phyloP scores from a whole-genome alignment of 148 eudicot species.

The Bassia scoparia region DNA sequence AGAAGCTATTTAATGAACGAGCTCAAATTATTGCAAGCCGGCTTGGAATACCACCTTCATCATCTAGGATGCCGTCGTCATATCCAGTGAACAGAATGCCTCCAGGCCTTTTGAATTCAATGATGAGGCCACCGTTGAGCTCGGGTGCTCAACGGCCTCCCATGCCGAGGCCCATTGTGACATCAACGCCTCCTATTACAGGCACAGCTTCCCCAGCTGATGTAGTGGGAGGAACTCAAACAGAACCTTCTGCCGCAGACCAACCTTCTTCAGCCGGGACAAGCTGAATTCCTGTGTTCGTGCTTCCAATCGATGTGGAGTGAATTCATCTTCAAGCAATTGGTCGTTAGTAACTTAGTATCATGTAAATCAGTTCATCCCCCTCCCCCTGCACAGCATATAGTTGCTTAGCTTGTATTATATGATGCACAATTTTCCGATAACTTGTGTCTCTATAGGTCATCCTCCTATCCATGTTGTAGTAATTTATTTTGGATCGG shows the following conservation, averaged over 20 bases:
- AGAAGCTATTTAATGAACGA: conserved; percentile 77
- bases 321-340: not conserved
- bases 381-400: not conserved
- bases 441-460: not conserved
- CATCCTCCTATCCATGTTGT: conserved; percentile 4
- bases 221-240: conserved; percentile 39
- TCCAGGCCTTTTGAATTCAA: conserved; percentile 42
- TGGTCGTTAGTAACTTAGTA: too few relatives aligned
- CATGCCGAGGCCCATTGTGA: conserved; percentile 54
- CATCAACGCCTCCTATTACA: conserved; percentile 38
- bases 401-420: conserved; percentile 1
- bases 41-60: conserved; percentile 54
- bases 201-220: conserved; percentile 36
- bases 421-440: not conserved
- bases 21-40: conserved; percentile 81
- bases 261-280: conserved; percentile 24
- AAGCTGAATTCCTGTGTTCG: conserved; percentile 2
- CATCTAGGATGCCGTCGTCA: conserved; percentile 57
- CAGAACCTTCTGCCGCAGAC: conserved; percentile 34
- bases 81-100: conserved; percentile 58
- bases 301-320: not conserved
- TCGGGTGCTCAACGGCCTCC: conserved; percentile 66
- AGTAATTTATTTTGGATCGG: not conserved
- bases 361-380: not conserved
- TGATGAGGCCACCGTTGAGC: conserved; percentile 53